A percentile compares a stretch with the other conserved stretches of the same genome.
phyloP scores from a whole-genome alignment of 2,329 filamentous ascomycete species.

The Phaeoacremonium minimum region DNA sequence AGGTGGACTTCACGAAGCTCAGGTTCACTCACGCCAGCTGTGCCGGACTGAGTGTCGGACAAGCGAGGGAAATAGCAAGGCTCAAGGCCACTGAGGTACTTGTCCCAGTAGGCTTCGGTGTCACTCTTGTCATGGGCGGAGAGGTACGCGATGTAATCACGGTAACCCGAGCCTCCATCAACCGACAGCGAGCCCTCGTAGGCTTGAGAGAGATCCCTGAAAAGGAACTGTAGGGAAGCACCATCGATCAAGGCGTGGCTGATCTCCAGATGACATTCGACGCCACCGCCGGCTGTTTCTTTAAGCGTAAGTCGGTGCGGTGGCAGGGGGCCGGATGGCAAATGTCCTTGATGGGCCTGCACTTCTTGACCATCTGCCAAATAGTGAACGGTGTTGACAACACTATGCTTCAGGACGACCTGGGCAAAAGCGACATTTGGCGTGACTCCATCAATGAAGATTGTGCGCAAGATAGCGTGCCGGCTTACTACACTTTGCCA shows the following conservation, averaged over 20 bases:
- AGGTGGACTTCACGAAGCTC: slow-evolving; percentile 14
- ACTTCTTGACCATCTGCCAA: too few relatives aligned
- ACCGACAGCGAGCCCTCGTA: slow-evolving; percentile 36
- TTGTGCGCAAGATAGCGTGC: slow-evolving; percentile 20
- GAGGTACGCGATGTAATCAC: slow-evolving; percentile 27
- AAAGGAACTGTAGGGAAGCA: slow-evolving; percentile 40
- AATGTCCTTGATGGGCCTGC: slow-evolving; percentile 16
- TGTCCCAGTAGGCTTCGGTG: slow-evolving; percentile 37
- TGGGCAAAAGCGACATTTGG: slow-evolving; percentile 16
- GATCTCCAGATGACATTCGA: slow-evolving; percentile 43
- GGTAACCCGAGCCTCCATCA: slow-evolving; percentile 27
- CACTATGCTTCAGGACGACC: slow-evolving; percentile 22
- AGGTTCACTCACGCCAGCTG: slow-evolving; percentile 14
- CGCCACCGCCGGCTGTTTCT: slow-evolving; percentile 23
- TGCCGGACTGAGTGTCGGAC: slow-evolving; percentile 9
- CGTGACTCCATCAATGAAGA: slow-evolving; percentile 20
- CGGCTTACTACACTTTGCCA: slow-evolving; percentile 16
- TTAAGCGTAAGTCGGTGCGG: slow-evolving; percentile 36
- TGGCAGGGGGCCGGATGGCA: slow-evolving; percentile 20
- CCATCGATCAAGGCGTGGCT: slow-evolving; percentile 49
- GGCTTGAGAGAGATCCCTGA: slow-evolving; percentile 37
- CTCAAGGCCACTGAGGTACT: slow-evolving; percentile 34
- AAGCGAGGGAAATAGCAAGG: slow-evolving; percentile 37
- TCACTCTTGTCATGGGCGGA: slow-evolving; percentile 19
- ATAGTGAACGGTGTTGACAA: slow-evolving; percentile 23